Evolutionary conservation across 139 green algal genomes (phyloP).

Genomic region (Dunaliella primolecta): DNA sequence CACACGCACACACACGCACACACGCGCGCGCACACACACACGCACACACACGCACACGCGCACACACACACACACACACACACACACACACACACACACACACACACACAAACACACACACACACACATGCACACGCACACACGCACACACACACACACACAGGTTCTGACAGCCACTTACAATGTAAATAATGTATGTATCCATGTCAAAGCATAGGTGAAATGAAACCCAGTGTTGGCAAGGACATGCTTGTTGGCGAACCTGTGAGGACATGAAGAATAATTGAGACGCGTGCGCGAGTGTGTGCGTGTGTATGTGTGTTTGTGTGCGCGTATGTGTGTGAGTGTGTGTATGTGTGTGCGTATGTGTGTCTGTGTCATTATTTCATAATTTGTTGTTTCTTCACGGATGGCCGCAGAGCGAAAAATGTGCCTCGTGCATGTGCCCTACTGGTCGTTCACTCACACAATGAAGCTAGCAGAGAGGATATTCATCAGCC

Average conservation of each 20-base stretch:
- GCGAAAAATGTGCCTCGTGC: background rate
- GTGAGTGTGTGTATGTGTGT: background rate
- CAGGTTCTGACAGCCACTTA: background rate
- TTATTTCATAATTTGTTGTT: background rate
- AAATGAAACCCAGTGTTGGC: slow-evolving; percentile 69
- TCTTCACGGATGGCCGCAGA: no score
- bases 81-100: background rate
- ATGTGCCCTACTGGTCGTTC: background rate
- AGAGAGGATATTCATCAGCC: slow-evolving; percentile 57
- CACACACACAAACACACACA: slow-evolving; percentile 9
- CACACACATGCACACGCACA: background rate
- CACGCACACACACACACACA: background rate
- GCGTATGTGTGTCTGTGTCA: background rate
- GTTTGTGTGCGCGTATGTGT: background rate
- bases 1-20: background rate
- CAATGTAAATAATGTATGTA: slow-evolving; percentile 80
- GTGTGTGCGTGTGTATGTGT: background rate
- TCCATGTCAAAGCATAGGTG: slow-evolving; percentile 75
- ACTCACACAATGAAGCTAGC: slow-evolving; percentile 29
- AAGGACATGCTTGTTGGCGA: slow-evolving; percentile 88
- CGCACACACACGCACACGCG: background rate
- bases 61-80: background rate
- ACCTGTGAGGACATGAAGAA: slow-evolving; percentile 47
- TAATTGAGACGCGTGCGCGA: background rate
- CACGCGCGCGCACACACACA: background rate